Conservation (phyloP, 1,139 yeast genomes). For the Sugiyamaella sp. region DNA sequence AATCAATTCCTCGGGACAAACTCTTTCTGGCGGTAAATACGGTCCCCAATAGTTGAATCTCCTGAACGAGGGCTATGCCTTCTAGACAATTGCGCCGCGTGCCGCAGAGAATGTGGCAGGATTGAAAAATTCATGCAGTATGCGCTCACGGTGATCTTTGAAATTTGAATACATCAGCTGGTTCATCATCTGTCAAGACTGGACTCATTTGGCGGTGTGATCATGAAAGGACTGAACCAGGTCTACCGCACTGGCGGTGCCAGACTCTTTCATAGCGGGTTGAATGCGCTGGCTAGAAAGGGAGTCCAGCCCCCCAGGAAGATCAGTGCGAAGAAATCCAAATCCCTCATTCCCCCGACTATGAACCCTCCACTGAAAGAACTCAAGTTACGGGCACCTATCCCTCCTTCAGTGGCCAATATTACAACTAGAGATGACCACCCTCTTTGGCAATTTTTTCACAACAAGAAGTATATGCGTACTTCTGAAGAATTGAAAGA, state of each 20-base stretch:
- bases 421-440: conserved; percentile 79
- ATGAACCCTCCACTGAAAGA: conserved; percentile 12
- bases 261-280: conserved; percentile 6
- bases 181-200: not conserved
- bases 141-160: not conserved
- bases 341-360: conserved; percentile 9
- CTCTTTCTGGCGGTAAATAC: no score
- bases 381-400: conserved; percentile 73
- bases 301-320: not conserved
- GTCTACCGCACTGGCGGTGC: not conserved
- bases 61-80: no score
- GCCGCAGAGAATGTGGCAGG: not conserved
- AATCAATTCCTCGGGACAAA: no score
- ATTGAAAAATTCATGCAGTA: conserved; percentile 10
- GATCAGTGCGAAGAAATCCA: not conserved
- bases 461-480: conserved; percentile 60
- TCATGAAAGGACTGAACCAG: conserved; percentile 7
- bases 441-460: conserved; percentile 94
- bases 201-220: not conserved
- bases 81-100: no score
- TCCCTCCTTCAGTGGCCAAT: conserved; percentile 77
- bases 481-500: conserved; percentile 58
- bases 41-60: no score
- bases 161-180: not conserved
- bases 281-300: conserved; percentile 2